Evolutionary conservation across 768 basidiomycete genomes (phyloP), one percentile per base, ranked within the genome.

Genomic region (Suillus subaureus): DNA sequence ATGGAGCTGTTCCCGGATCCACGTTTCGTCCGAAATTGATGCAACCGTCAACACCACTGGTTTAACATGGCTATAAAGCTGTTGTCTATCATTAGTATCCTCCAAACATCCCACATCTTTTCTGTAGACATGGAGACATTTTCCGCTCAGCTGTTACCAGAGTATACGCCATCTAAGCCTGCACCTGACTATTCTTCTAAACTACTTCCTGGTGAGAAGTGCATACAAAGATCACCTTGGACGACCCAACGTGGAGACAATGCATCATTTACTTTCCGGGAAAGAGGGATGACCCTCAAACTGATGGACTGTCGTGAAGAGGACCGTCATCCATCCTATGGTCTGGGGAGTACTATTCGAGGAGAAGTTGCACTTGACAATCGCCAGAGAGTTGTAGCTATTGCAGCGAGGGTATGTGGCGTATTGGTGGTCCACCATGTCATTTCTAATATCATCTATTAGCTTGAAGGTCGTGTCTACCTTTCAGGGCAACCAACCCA

Each of bases 161-260:
- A 72, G 7, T 91, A 91, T 71, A 81, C 86, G 0, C 80, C 85
- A 2, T 83, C 87, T 7, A 75, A 76, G 2, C 84, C 84, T 33
- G 80, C 82, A 12, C 90, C 90, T 1, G 72, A 77, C 9, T 92
- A 91, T 71, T 87, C 90, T 57, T 81, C 73, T 42, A 82, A 82
- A 33, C 88, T 85, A 40, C 73, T 80, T 5, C 77, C 75, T 3
- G 85, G 82, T 33, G 89, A 91, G 69, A 77, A 79, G 62, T 79
- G 79, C 21, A 82, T 91, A 9, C 83, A 86, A 49, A 80, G 79
- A 52, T 84, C 86, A 0, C 85, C 76, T 31, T 67, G 40, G 21
- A 63, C 62, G n/a, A 31, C 61, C 9, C 37, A 45, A 15, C 54
- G 62, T 31, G 66, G 60, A 16, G 75, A 69, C 49, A 70, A 64